Conservation (phyloP, 805 yeast species). For the Candida fluviatilis region DNA sequence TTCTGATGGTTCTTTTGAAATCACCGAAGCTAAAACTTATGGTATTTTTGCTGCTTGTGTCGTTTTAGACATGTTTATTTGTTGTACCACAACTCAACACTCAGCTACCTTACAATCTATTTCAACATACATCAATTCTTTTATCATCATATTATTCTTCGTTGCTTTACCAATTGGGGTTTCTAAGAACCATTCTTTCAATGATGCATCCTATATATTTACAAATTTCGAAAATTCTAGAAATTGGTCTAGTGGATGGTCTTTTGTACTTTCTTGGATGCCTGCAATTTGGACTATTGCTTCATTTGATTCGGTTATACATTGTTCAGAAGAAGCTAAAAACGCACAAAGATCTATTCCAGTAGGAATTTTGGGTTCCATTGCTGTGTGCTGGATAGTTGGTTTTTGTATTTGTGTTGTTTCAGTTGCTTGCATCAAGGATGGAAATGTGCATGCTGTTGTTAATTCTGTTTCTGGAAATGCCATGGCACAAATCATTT, state of each 20-base stretch:
- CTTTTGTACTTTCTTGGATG: slow-evolving; percentile 53
- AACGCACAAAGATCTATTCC: slow-evolving; percentile 64
- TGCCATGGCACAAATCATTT: slow-evolving; percentile 62
- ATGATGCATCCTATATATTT: slow-evolving; percentile 42
- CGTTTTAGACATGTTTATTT: slow-evolving; percentile 46
- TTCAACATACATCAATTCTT: slow-evolving; percentile 52
- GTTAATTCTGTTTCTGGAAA: slow-evolving; percentile 47
- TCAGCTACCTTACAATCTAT: slow-evolving; percentile 58
- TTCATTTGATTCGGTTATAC: slow-evolving; percentile 68
- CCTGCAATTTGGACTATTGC: slow-evolving; percentile 78
- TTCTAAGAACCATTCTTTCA: slow-evolving; percentile 14
- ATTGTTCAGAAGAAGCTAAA: slow-evolving; percentile 67
- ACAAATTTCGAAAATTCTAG: slow-evolving; percentile 47
- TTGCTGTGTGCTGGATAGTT: slow-evolving; percentile 49
- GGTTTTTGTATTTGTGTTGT: slow-evolving; percentile 57
- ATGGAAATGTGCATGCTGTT: slow-evolving; percentile 37
- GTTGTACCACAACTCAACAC: slow-evolving; percentile 53
- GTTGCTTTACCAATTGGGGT: slow-evolving; percentile 63
- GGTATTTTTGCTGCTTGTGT: slow-evolving; percentile 66
- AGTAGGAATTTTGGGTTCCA: slow-evolving; percentile 57
- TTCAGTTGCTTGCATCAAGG: slow-evolving; percentile 51
- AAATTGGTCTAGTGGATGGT: slow-evolving; percentile 27
- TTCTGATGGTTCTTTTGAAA: slow-evolving; percentile 50
- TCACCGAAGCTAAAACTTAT: slow-evolving; percentile 51
- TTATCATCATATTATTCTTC: slow-evolving; percentile 48